phyloP scores from a whole-genome alignment of 2,329 filamentous ascomycete species.

The Penicillium sp. region DNA sequence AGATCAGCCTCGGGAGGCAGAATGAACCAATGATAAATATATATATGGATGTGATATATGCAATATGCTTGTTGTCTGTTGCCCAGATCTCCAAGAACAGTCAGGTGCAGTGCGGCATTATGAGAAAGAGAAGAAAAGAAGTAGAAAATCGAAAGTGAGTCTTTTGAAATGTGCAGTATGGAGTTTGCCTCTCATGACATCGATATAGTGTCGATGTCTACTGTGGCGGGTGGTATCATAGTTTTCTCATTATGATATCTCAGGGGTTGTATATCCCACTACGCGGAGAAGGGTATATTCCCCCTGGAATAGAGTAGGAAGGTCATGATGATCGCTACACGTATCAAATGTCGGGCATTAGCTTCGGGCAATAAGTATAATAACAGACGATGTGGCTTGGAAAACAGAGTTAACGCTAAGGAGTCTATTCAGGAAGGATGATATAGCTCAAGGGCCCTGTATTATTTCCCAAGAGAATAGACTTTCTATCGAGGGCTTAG shows the following conservation, averaged over 20 bases:
- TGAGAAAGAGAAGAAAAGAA: neutral
- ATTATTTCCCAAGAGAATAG: neutral
- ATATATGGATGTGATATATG: neutral
- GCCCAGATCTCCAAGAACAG: neutral
- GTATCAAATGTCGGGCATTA: neutral
- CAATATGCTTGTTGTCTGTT: neutral
- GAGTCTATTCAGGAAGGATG: conserved; percentile 13
- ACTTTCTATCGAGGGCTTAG: too few species aligned
- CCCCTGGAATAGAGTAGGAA: too few species aligned
- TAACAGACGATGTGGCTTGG: conserved; percentile 6
- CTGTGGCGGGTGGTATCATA: too few species aligned
- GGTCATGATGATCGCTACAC: conserved; percentile 23
- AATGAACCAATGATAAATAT: neutral
- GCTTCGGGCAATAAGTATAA: neutral
- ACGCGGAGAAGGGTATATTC: too few species aligned
- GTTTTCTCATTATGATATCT: conserved; percentile 18
- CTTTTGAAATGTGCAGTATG: neutral
- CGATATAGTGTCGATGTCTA: conserved; percentile 9
- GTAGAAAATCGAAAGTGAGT: neutral
- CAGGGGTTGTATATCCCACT: too few species aligned
- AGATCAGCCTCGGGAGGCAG: neutral
- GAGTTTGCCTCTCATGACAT: conserved; percentile 14
- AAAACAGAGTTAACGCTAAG: conserved; percentile 21
- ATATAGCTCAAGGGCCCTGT: neutral
- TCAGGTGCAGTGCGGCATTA: neutral